Evolutionary conservation across 306 rosid species (phyloP), one percentile per base, ranked within the genome.

Genomic region (Glycine soja): DNA sequence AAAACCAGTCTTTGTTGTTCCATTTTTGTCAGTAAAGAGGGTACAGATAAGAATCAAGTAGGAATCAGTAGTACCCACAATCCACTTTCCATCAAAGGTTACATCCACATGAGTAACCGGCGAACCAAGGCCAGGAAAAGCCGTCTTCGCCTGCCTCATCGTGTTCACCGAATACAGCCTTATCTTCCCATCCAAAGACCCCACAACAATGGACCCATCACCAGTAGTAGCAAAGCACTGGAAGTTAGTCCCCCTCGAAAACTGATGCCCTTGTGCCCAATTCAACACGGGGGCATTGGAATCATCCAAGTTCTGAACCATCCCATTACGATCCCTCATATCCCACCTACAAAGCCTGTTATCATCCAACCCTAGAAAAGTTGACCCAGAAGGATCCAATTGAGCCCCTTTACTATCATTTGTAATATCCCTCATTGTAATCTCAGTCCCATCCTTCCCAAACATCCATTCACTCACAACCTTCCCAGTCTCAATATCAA

Each of bases 271-370:
- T 66, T 93, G 97, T 3, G 92, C 87, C 99, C 99, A 96, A 85
- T 88, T 90, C 83, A 96, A 88, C 65, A 93, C 92, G 34, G 98
- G 98, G 11, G 84, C 2, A 42, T 8, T 8, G 18, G 97, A 74
- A 56, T 46, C 80, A 16, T 92, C 97, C 67, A 96, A 87, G 82
- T 92, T 78, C 90, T 96, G 99, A 87, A 96, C 98, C 79, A 96
- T 79, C 70, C 99, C 99, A 70, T 90, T 83, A 66, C 91, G 90
- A 59, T 96, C 99, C 47, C 99, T 92, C 99, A 96, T 96, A 86
- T 96, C 99, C 99, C 99, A 96, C 82, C 97, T 80, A 79, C 99
- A 96, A 69, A 96, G 98, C 88, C 99, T 85, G 78, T 92, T 96
- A 84, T 96, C 98, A 85, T 96, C 99, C 89, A 93, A 85, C 38